Base-by-base conservation (phyloP, 1,284 basidiomycete species). In the Apiotrichum siamense region DNA sequence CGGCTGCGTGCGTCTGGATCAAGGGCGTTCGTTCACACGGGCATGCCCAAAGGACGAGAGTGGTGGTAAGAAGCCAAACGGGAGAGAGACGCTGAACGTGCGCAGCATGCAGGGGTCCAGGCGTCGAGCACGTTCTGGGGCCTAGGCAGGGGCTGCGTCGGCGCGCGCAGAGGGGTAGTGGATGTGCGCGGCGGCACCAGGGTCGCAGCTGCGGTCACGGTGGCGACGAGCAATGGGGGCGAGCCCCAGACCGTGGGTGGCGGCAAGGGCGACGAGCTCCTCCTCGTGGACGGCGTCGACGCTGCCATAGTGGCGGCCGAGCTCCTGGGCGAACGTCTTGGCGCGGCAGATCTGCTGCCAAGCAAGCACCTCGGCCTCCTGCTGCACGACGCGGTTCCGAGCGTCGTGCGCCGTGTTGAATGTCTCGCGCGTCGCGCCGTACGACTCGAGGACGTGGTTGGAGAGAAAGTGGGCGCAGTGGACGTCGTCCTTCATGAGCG, bases 321-420 rank as follows among this genome's bases (percentile, higher is more conserved):
- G 54, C 4, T 50, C 59, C 15, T 61, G 59, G 1, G 59, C 55
- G 41, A 70, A 72, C 39, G 55, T 51, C 55, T 65, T 66, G 4
- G 62, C 69, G 21, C 63, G 60, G 44, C 60, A 62, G n/a, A 72
- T 59, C 59, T 72, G 64, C 43, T 56, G 49, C 64, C 65, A 69
- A 1, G 61, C 69, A 24, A 65, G 46, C 13, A 66, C 59, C 48
- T 72, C 68, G 0, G 65, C 67, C 29, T 65, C 64, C 47, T 55
- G 60, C 38, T 40, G 44, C 15, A 55, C 26, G 6, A 20, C 27
- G 18, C 29, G 25, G 43, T 37, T 27, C 44, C 7, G 12, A 17
- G 33, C 21, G 17, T 48, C 32, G 38, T 27, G 25, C 18, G 27
- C 18, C 31, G 10, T 21, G 18, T 32, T 21, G 36, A 35, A 20